Conservation (phyloP, 495 filamentous ascomycete species). For the Cenococcum geophilum region DNA sequence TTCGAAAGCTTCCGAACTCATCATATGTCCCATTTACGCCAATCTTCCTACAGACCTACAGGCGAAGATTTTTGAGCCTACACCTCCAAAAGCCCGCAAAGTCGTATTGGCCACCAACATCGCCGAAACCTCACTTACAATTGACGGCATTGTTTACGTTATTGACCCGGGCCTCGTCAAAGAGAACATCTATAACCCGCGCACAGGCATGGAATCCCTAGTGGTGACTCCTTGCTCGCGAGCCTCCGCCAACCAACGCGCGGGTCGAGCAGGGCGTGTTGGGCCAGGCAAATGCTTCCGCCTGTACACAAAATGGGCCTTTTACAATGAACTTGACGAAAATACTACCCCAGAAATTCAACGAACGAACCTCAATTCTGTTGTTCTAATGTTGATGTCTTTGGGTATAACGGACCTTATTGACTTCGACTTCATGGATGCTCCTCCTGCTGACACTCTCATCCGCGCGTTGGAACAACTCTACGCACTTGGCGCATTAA, state of each 20-base stretch:
- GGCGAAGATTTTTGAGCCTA: conserved; percentile 83
- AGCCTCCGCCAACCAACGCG: conserved; percentile 90
- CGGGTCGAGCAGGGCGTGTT: conserved; percentile 86
- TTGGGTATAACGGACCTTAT: conserved; percentile 92
- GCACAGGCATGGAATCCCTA: conserved; percentile 85
- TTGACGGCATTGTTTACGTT: conserved; percentile 88
- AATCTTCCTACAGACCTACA: conserved; percentile 86
- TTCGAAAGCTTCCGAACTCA: conserved; percentile 59
- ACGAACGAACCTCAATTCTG: conserved; percentile 75
- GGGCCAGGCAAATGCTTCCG: conserved; percentile 93
- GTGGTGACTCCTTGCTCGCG: conserved; percentile 89
- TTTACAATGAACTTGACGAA: conserved; percentile 90
- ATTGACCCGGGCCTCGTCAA: conserved; percentile 92
- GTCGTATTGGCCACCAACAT: conserved; percentile 95
- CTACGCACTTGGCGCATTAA: conserved; percentile 85
- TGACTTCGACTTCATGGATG: conserved; percentile 95
- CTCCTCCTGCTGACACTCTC: conserved; percentile 83
- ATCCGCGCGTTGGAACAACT: conserved; percentile 88
- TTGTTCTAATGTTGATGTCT: conserved; percentile 81
- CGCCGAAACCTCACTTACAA: conserved; percentile 90
- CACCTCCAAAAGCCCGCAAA: conserved; percentile 80
- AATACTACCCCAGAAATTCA: conserved; percentile 93
- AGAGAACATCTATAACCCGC: conserved; percentile 89
- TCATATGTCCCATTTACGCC: conserved; percentile 81
- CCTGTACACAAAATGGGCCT: conserved; percentile 90